A percentile compares a stretch with the other conserved stretches of the same genome.
Evolutionary conservation across 2,329 filamentous ascomycete genomes (phyloP).

Genomic region (Neoarthrinium moseri): DNA sequence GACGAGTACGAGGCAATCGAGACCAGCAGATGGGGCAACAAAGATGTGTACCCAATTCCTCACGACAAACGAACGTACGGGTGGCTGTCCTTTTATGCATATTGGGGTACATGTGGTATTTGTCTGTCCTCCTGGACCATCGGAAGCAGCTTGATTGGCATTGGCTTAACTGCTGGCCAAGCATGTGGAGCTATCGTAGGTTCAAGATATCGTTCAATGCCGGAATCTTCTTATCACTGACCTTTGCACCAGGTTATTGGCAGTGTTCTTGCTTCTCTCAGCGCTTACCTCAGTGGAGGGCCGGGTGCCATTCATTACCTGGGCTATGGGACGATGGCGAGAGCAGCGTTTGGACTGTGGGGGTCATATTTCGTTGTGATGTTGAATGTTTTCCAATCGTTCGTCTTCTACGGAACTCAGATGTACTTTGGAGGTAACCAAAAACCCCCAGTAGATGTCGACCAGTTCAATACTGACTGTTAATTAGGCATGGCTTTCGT

Average conservation of each 20-base stretch:
- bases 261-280: slow-evolving; percentile 12
- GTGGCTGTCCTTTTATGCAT: slow-evolving; percentile 14
- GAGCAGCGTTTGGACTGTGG: slow-evolving; percentile 14
- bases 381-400: slow-evolving; percentile 14
- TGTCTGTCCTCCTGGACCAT: slow-evolving; percentile 15
- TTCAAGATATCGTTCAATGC: not conserved
- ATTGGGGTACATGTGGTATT: slow-evolving; percentile 16
- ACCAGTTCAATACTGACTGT: too few relatives aligned
- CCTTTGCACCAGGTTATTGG: slow-evolving; percentile 9
- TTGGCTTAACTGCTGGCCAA: slow-evolving; percentile 13
- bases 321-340: slow-evolving; percentile 13
- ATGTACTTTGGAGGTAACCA: slow-evolving; percentile 15
- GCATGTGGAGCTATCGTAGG: slow-evolving; percentile 13
- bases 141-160: slow-evolving; percentile 14
- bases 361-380: slow-evolving; percentile 14
- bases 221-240: not conserved
- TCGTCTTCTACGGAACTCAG: slow-evolving; percentile 15
- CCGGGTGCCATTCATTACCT: slow-evolving; percentile 15
- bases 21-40: slow-evolving; percentile 14
- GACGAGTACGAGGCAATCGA: slow-evolving; percentile 14
- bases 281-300: slow-evolving; percentile 14
- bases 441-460: too few relatives aligned
- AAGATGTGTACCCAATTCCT: slow-evolving; percentile 13
- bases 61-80: slow-evolving; percentile 14
- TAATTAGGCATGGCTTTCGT: slow-evolving; percentile 16